Percentiles rank a stretch among this genome's conserved stretches.
Conservation (phyloP, 345 rosid genomes). For the Acer yangbiense region DNA sequence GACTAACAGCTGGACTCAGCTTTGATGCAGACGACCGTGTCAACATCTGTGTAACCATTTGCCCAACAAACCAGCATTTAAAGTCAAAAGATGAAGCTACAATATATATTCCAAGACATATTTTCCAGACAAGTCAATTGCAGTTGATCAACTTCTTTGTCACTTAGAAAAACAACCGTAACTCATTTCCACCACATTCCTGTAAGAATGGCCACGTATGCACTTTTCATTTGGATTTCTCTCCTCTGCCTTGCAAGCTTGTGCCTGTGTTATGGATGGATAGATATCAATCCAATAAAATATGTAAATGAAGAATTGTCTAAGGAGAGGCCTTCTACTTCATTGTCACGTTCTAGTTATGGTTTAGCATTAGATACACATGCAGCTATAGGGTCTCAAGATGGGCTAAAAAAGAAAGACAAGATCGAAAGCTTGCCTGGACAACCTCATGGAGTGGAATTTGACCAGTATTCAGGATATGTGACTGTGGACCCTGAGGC, state of each 20-base stretch:
- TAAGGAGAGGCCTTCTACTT: not conserved
- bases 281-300: conserved; percentile 12
- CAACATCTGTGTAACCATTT: not conserved
- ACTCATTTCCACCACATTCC: not conserved
- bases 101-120: too few relatives aligned
- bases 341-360: not conserved
- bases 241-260: conserved; percentile 7
- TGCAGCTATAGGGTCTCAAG: conserved; percentile 8
- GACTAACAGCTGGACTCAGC: conserved; percentile 7
- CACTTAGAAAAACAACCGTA: not conserved
- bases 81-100: not conserved
- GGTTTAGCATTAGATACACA: not conserved
- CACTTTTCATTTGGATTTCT: conserved; percentile 1
- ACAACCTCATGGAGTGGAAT: conserved; percentile 23
- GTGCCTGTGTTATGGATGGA: conserved; percentile 4
- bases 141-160: not conserved
- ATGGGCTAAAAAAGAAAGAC: conserved; percentile 13
- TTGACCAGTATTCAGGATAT: conserved; percentile 26
- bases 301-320: conserved; percentile 5
- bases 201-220: conserved; percentile 10
- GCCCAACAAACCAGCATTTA: not conserved
- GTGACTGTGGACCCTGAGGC: conserved; percentile 24
- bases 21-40: not conserved
- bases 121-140: not conserved
- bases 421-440: conserved; percentile 32